Conservation (phyloP, 768 basidiomycete genomes). For the Russula emetica region DNA sequence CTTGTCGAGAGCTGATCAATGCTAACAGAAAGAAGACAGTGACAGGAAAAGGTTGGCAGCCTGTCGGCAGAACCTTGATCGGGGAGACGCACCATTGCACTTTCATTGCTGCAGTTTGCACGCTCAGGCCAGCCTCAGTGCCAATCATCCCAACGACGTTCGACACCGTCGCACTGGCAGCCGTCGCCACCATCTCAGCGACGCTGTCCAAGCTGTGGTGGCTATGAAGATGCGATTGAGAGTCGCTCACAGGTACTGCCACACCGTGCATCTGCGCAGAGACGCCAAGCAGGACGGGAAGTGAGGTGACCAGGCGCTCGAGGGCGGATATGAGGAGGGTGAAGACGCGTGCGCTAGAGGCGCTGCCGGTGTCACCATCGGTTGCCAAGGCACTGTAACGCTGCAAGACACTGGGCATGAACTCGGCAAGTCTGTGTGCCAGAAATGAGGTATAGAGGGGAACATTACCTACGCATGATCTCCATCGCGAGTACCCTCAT, state of each 20-base stretch:
- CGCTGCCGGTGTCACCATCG: conserved; percentile 59
- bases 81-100: conserved; percentile 70
- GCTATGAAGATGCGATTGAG: conserved; percentile 42
- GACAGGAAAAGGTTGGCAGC: conserved; percentile 1
- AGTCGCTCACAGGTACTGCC: conserved; percentile 47
- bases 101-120: conserved; percentile 77
- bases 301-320: conserved; percentile 87
- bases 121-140: conserved; percentile 61
- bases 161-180: conserved; percentile 76
- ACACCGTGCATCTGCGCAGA: conserved; percentile 77
- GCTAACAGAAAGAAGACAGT: conserved; percentile 39
- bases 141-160: conserved; percentile 86
- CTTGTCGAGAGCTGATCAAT: conserved; percentile 98
- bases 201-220: conserved; percentile 61
- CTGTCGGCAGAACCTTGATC: not conserved
- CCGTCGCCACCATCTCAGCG: conserved; percentile 79
- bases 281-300: conserved; percentile 78
- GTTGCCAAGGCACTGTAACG: conserved; percentile 13
- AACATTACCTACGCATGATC: conserved; percentile 21
- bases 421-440: conserved; percentile 9
- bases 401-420: conserved; percentile 24
- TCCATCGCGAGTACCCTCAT: conserved; percentile 29
- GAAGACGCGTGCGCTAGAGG: conserved; percentile 63
- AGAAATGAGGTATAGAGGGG: too few species aligned
- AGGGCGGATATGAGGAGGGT: conserved; percentile 74